Percentiles rank a stretch among this genome's conserved stretches.
Evolutionary conservation across 108 stramenopile species (phyloP).

Genomic region (Pseudonitzschia multistriata): DNA sequence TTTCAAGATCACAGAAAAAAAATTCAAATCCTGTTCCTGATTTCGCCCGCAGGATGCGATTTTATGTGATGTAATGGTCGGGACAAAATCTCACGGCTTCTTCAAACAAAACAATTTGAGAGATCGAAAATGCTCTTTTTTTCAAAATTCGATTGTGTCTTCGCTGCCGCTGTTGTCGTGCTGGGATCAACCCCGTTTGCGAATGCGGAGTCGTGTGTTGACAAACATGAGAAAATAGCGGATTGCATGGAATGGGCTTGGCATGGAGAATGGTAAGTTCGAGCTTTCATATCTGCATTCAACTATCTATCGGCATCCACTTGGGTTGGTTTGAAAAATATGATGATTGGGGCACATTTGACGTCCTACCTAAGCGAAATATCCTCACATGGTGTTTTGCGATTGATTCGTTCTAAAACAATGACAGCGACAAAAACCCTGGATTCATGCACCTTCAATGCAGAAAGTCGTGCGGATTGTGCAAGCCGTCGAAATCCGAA

Average conservation of each 20-base stretch:
- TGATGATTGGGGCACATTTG: too few relatives aligned
- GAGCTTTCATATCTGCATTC: not conserved
- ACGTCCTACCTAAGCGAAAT: too few relatives aligned
- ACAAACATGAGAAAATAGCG: constrained; percentile 2
- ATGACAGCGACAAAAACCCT: constrained; percentile 16
- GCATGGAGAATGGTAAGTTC: constrained; percentile 35
- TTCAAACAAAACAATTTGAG: too few relatives aligned
- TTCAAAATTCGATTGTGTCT: not conserved
- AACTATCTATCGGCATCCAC: not conserved
- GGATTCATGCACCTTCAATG: constrained; percentile 25
- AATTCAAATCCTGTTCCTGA: too few relatives aligned
- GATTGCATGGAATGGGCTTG: constrained; percentile 30
- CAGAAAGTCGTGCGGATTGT: constrained; percentile 20
- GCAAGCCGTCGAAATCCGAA: not conserved
- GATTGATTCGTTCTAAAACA: not conserved
- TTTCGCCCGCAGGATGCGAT: too few relatives aligned
- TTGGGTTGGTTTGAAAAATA: not conserved
- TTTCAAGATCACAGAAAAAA: too few relatives aligned
- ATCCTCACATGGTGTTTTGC: too few relatives aligned
- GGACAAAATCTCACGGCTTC: too few relatives aligned
- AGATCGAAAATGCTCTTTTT: not conserved
- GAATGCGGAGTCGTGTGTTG: not conserved
- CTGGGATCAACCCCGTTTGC: not conserved
- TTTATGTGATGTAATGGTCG: too few relatives aligned
- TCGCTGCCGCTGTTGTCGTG: not conserved